Evolutionary conservation across 371 early-diverging fungal genomes (phyloP), one percentile per base, ranked within the genome.

Genomic region (Mucor mucedo): DNA sequence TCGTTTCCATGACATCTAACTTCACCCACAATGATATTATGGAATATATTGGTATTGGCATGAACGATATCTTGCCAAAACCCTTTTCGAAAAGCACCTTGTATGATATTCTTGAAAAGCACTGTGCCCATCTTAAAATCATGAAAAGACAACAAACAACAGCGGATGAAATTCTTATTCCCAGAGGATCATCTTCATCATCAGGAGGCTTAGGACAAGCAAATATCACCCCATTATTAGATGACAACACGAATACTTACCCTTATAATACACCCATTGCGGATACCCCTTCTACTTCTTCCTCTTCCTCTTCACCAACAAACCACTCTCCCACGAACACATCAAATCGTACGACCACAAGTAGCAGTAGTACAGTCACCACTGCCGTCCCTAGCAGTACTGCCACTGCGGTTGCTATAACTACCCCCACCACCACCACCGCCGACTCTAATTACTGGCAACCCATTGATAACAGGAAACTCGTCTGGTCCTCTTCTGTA

Each of bases 1-100:
- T 94, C 58, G 87, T 94, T 35, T 85, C 88, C 16, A 89, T 94
- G 91, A 94, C 93, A 27, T 84, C 86, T 10, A 88, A 87, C 65
- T 86, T 84, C 3, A 82, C 89, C 3, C 85, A 85, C 30, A 74
- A 71, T 64, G 93, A 93, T 60, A 84, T 88, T 47, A 73, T 85
- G 68, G 84, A 82, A 52, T 94, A 92, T 65, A 78, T 87, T 56
- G 85, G 86, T 2, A 87, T 83, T 54, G 93, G 93, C 13, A 94
- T 94, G 93, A 89, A 87, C 59, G 94, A 92, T 61, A 83, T 92
- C 27, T 65, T 94, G 27, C 84, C 91, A 28, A 94, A 94, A 56
- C 94, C 94, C 5, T 90, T 94, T 53, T 81, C 85, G 28, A 83
- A 83, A 50, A 70, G 70, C 45, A 76, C 82, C 2, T 67, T 88